Percentiles rank a stretch among this genome's conserved stretches.
Conservation (phyloP, 2,329 filamentous ascomycete genomes). For the Coniochaeta sp. region DNA sequence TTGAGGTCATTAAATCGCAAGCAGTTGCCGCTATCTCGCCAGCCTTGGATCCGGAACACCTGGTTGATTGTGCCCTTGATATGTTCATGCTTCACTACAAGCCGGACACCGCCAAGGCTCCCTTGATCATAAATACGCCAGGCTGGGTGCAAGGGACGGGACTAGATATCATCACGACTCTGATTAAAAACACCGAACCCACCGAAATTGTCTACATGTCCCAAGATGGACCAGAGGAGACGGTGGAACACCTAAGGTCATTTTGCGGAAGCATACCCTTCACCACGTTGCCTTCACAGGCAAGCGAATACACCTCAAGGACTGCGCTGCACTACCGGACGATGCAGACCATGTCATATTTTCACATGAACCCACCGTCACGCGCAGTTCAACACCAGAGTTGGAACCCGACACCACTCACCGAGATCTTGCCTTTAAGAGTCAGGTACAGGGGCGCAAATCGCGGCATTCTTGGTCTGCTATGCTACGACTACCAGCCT, state of each 20-base stretch:
- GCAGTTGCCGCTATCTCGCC: slow-evolving; percentile 58
- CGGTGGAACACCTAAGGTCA: slow-evolving; percentile 42
- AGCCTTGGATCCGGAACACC: slow-evolving; percentile 59
- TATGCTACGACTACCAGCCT: slow-evolving; percentile 60
- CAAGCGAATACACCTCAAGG: slow-evolving; percentile 44
- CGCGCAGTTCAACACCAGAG: slow-evolving; percentile 12
- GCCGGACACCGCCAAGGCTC: slow-evolving; percentile 31
- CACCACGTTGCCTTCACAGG: slow-evolving; percentile 50
- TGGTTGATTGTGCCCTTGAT: slow-evolving; percentile 55
- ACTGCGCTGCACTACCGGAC: slow-evolving; percentile 59
- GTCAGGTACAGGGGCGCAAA: slow-evolving; percentile 47
- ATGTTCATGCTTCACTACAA: slow-evolving; percentile 49
- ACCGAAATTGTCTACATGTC: slow-evolving; percentile 64
- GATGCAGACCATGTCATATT: slow-evolving; percentile 78
- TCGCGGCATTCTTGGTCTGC: slow-evolving; percentile 53
- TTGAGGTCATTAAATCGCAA: slow-evolving; percentile 51
- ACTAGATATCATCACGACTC: slow-evolving; percentile 51
- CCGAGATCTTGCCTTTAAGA: slow-evolving; percentile 49
- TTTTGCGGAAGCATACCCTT: slow-evolving; percentile 31
- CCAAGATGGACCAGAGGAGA: slow-evolving; percentile 50
- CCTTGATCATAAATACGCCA: slow-evolving; percentile 66
- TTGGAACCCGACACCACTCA: slow-evolving; percentile 51
- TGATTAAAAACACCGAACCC: slow-evolving; percentile 47
- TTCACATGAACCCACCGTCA: slow-evolving; percentile 41
- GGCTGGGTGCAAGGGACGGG: slow-evolving; percentile 69